Conservation (phyloP, 768 basidiomycete species). For the Tulasnella calospora region DNA sequence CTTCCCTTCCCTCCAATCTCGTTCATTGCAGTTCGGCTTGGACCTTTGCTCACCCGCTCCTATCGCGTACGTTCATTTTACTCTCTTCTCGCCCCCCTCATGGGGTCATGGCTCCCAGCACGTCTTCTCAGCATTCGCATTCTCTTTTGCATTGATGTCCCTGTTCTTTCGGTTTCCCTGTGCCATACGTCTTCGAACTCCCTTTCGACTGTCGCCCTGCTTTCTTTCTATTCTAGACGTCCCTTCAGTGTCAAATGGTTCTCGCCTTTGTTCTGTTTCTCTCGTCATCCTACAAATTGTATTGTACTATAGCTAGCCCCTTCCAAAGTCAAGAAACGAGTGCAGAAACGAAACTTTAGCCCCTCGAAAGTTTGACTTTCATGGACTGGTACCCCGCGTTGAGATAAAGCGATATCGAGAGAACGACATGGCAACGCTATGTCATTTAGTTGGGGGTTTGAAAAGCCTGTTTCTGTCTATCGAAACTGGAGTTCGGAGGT, state of each 20-base stretch:
- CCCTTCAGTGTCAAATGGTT: background rate
- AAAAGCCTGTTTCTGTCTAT: background rate
- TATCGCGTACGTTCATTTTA: background rate
- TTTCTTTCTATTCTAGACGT: background rate
- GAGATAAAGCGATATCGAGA: background rate
- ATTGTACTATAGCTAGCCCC: background rate
- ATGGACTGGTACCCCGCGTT: background rate
- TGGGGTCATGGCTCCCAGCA: background rate
- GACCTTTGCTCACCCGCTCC: background rate
- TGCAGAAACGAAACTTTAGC: background rate
- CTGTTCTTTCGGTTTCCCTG: background rate
- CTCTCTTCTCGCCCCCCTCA: background rate
- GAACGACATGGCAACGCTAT: background rate
- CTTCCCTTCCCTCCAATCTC: background rate
- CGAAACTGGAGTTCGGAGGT: background rate
- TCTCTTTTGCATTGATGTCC: background rate
- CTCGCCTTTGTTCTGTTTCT: background rate
- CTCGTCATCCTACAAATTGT: background rate
- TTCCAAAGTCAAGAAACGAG: background rate
- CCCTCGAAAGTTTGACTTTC: background rate
- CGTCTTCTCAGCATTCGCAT: background rate
- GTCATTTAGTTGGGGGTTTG: background rate
- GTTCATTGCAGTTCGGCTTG: background rate
- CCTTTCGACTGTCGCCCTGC: background rate
- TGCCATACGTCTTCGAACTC: background rate